Percentiles rank a stretch among this genome's conserved stretches.
Evolutionary conservation across 2,329 filamentous ascomycete species (phyloP).

Genomic region (Hymenoscyphus fructigenus): DNA sequence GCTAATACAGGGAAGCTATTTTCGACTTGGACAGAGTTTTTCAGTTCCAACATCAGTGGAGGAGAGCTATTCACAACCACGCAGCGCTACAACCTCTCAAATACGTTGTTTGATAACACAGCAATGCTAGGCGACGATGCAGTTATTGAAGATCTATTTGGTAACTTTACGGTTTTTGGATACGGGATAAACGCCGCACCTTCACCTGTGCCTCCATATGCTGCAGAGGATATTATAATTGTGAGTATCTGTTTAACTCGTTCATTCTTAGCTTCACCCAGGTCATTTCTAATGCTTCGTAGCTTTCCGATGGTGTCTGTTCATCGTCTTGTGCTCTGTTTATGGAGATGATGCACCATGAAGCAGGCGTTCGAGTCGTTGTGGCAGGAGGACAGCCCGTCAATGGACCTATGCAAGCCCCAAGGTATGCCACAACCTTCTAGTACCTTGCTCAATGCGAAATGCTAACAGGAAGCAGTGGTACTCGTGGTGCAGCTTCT

Average conservation of each 20-base stretch:
- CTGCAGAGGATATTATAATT: slow-evolving; percentile 43
- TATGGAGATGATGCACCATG: slow-evolving; percentile 52
- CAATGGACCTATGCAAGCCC: slow-evolving; percentile 50
- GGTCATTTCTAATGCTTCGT: slow-evolving; percentile 37
- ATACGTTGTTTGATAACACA: slow-evolving; percentile 7
- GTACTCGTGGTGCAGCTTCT: slow-evolving; percentile 49
- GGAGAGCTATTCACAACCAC: slow-evolving; percentile 26
- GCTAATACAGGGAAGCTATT: slow-evolving; percentile 26
- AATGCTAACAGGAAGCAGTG: slow-evolving; percentile 37
- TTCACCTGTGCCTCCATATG: slow-evolving; percentile 35
- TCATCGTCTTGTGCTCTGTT: slow-evolving; percentile 59
- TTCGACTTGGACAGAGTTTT: slow-evolving; percentile 26
- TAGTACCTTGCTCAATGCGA: no score
- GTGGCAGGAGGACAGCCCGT: slow-evolving; percentile 51
- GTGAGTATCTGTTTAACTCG: slow-evolving; percentile 20
- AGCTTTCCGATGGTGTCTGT: slow-evolving; percentile 57
- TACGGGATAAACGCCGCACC: slow-evolving; percentile 25
- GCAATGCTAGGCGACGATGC: neutral
- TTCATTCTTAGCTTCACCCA: slow-evolving; percentile 7
- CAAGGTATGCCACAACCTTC: slow-evolving; percentile 26
- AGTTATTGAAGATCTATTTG: slow-evolving; percentile 14
- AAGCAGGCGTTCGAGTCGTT: slow-evolving; percentile 52
- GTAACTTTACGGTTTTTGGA: slow-evolving; percentile 33
- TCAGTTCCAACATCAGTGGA: slow-evolving; percentile 21
- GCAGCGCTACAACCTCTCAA: neutral